Conservation (phyloP, 2,329 filamentous ascomycete genomes). For the Neoarthrinium moseri region DNA sequence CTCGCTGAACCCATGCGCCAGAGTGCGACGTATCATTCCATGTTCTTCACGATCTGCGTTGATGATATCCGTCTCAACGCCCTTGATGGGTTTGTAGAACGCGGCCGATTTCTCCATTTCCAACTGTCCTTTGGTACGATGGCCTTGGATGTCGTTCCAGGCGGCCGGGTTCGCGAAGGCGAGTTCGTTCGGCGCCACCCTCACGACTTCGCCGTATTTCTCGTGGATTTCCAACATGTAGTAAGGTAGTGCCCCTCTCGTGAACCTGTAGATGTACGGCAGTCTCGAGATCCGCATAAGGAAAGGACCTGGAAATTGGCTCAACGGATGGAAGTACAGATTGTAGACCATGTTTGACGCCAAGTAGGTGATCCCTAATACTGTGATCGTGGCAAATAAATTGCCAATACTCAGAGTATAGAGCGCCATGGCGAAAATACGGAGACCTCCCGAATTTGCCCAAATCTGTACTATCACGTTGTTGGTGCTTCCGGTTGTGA, state of each 20-base stretch:
- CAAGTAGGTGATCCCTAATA: neutral
- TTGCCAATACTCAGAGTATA: neutral
- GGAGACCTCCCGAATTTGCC: no score
- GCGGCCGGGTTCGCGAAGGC: slow-evolving; percentile 1
- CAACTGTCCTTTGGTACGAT: slow-evolving; percentile 3
- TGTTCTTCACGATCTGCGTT: slow-evolving; percentile 23
- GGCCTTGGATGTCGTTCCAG: slow-evolving; percentile 8
- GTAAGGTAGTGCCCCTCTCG: neutral
- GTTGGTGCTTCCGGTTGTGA: neutral
- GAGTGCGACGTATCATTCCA: slow-evolving; percentile 19
- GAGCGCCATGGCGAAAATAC: neutral
- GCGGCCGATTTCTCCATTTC: slow-evolving; percentile 1
- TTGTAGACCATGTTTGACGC: slow-evolving; percentile 6
- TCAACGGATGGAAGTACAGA: slow-evolving; percentile 9
- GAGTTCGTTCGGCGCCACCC: slow-evolving; percentile 10
- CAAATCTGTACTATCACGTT: neutral
- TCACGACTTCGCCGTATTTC: slow-evolving; percentile 10
- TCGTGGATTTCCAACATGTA: slow-evolving; percentile 3
- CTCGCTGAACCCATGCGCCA: slow-evolving; percentile 31
- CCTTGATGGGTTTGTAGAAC: neutral
- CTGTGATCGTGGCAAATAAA: neutral
- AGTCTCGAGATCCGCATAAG: slow-evolving; percentile 3
- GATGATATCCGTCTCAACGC: neutral
- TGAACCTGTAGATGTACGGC: neutral
- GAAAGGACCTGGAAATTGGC: slow-evolving; percentile 8